Base-by-base conservation (phyloP, 495 filamentous ascomycete species). In the Penicillium goetzii region DNA sequence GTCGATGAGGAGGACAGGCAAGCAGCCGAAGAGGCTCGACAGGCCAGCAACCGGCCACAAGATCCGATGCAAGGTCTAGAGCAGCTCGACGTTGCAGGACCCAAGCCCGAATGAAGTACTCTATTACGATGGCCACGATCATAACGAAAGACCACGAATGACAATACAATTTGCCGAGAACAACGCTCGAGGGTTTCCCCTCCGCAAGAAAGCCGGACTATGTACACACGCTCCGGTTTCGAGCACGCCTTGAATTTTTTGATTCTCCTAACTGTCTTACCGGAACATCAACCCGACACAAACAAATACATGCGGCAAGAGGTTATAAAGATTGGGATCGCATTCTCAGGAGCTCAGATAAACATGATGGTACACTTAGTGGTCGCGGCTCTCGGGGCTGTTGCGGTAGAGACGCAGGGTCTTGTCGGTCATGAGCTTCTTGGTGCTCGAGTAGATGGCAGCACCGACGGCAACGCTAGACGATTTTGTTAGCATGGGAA, bases 51-150 rank as follows among this genome's bases (percentile, higher is more conserved):
- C 60, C 79, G 80, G 30, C 81, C 87, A 0, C 86, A 90, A 64
- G 94, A 98, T 78, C 92, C 95, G 9, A 98, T 97, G 95, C 91
- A 96, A 76, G 93, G 93, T 23, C 83, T 98, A 10, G 93, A 97
- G 74, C 91, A 92, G 43, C 81, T 97, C 55, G 95, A 97, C 76
- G 90, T 97, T 68, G 95, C 95, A 52, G 95, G 95, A 33, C 95
- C 95, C 19, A 92, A 92, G 72, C 90, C 87, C 34, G 89, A 88
- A 71, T 93, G 78, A 88, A 63, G 61, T 56, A 50, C 36, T 47
- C 53, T 59, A 59, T 51, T 59, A 69, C 45, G 61, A 70, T 64
- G 58, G 63, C 62, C 53, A 68, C 63, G 60, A 72, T 55, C 59
- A 63, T 69, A 58, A 70, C 65, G 71, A 72, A 51, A 65, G 38